Percentiles rank a stretch among this genome's conserved stretches.
These are phyloP conservation scores for Ampelocalamus luodianensis DNA, from an alignment of 176 grass and related monocot genomes.

Conservation along the genomic window DNA sequence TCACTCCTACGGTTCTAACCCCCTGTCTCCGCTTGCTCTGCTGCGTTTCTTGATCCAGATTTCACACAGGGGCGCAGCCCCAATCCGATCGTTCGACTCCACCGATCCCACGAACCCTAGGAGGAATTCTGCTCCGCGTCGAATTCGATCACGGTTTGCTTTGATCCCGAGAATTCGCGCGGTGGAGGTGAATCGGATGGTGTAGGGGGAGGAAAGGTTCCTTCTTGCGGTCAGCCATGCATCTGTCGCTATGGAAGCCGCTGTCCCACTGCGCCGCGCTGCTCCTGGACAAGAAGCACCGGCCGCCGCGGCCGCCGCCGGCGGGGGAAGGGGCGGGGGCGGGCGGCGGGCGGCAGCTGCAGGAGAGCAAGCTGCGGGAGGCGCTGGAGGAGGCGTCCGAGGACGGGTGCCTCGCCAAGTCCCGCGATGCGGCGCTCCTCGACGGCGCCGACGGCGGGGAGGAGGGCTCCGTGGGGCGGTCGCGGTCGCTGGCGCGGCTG, in stretches of 20 bases:
- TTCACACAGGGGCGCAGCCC: not conserved
- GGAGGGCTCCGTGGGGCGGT: conserved; percentile 68
- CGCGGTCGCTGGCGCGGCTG: conserved; percentile 90
- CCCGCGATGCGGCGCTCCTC: conserved; percentile 61
- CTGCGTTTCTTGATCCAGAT: conserved; percentile 62
- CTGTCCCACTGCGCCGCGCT: conserved; percentile 91
- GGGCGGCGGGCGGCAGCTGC: conserved; percentile 62
- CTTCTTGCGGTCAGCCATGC: conserved; percentile 55
- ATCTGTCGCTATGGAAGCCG: conserved; percentile 98
- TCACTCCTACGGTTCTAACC: not conserved
- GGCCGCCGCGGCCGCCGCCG: conserved; percentile 51
- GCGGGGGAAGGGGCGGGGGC: conserved; percentile 41
- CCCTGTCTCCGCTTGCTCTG: conserved; percentile 21
- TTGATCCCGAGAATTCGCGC: conserved; percentile 51
- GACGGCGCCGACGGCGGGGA: conserved; percentile 48
- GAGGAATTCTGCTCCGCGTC: not conserved
- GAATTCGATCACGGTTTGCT: conserved; percentile 43
- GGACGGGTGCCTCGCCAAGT: conserved; percentile 87
- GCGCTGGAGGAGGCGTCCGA: conserved; percentile 96
- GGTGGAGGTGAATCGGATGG: conserved; percentile 50
- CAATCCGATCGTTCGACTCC: conserved; percentile 8
- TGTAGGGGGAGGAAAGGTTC: conserved; percentile 27
- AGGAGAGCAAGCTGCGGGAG: conserved; percentile 94
- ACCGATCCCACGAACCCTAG: conserved; percentile 2
- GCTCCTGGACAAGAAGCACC: conserved; percentile 78